A percentile compares a stretch with the other conserved stretches of the same genome.
phyloP scores from a whole-genome alignment of 108 stramenopile species.

The Nitzschia sp. region DNA sequence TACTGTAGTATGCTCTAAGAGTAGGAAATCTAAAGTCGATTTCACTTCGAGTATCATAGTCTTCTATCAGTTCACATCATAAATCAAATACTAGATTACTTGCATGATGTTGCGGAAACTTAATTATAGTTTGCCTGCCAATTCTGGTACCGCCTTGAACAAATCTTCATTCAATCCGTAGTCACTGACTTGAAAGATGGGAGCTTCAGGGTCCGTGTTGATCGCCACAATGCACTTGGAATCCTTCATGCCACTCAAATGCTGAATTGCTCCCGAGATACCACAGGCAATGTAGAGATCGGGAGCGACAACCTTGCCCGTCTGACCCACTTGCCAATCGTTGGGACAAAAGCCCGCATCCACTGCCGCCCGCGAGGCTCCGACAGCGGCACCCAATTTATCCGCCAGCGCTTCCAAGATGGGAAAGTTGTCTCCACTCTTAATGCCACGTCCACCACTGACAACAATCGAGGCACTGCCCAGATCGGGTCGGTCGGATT shows the following conservation, averaged over 20 bases:
- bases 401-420: slow-evolving; percentile 95
- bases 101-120: no score
- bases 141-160: slow-evolving; percentile 96
- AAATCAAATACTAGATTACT: no score
- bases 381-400: slow-evolving; percentile 93
- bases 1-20: no score
- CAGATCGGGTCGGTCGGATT: slow-evolving; percentile 95
- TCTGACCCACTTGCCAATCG: slow-evolving; percentile 99
- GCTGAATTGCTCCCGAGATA: slow-evolving; percentile 99
- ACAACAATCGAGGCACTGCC: slow-evolving; percentile 90
- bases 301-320: slow-evolving; percentile 98
- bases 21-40: no score
- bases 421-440: slow-evolving; percentile 93
- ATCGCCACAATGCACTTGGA: slow-evolving; percentile 98
- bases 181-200: slow-evolving; percentile 98
- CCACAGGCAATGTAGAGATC: slow-evolving; percentile 95
- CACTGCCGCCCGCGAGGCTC: slow-evolving; percentile 95
- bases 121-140: slow-evolving; percentile 84
- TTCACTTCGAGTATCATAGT: no score
- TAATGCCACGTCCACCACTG: slow-evolving; percentile 96
- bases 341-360: slow-evolving; percentile 98
- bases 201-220: slow-evolving; percentile 99
- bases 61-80: no score
- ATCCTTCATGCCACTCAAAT: slow-evolving; percentile 99
- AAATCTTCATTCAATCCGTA: slow-evolving; percentile 96